Evolutionary conservation across 2,329 filamentous ascomycete genomes (phyloP), one percentile per base, ranked within the genome.

Genomic region (Fonsecaea erecta): DNA sequence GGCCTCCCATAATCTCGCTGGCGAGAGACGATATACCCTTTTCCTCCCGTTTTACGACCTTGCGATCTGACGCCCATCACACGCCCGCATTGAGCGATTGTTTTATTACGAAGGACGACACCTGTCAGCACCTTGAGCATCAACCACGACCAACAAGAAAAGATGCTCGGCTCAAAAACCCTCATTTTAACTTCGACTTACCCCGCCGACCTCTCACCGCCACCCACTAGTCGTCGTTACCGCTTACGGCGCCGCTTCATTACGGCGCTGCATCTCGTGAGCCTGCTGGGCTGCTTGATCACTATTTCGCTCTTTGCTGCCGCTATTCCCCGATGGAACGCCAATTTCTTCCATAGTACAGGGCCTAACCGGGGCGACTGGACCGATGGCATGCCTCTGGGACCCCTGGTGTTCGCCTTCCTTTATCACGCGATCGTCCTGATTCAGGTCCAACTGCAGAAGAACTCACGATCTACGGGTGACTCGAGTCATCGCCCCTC

Each of bases 351-450:
- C 48, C 74, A 75, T 63, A 70, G 63, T 16, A 65, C 64, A 14
- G 72, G 73, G 3, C 69, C 72, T 2, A 65, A 59, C 43, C 63
- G 67, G 46, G 72, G 72, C 6, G 73, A 72, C 62, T 75, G 74
- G 75, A 74, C 75, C 46, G 74, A 76, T 65, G 71, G 70, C 32
- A 65, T 75, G 53, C 68, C 73, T 4, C 69, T 76, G 57, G 69
- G 69, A 6, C 72, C 73, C 37, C 72, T 76, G 65, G 24, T 43
- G 24, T 53, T 70, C 40, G 57, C 69, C 7, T 56, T 71, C 28
- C 18, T 67, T 37, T 68, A 65, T 43, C 69, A 64, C 51, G 40
- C 57, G n/a, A 43, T 34, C 28, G 56, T 64, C 46, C 59, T 70
- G 12, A 46, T 66, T 37, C 61, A 63, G 24, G 51, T n/a, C 28